Percentiles rank a stretch among this genome's conserved stretches.
Evolutionary conservation across 2,329 filamentous ascomycete species (phyloP).

Genomic region (Pyrenophora graminea): DNA sequence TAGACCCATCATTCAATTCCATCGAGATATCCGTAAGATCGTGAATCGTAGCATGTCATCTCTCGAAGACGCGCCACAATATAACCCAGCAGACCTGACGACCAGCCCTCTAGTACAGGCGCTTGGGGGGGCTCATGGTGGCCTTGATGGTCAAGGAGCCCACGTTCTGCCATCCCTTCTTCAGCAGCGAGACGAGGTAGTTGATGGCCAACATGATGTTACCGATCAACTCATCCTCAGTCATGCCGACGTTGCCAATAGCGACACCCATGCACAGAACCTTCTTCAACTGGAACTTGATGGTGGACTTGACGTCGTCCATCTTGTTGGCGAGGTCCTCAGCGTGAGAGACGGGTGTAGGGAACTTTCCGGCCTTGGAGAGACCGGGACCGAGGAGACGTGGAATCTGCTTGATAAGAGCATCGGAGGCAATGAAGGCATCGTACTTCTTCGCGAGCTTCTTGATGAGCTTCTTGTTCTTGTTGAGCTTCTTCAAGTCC

Average conservation of each 20-base stretch:
- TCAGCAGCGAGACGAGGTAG: constrained; percentile 98
- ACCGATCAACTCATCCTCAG: constrained; percentile 88
- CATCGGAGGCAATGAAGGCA: constrained; percentile 96
- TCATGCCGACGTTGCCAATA: constrained; percentile 98
- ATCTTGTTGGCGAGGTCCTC: constrained; percentile 95
- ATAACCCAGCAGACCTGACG: constrained; percentile 21
- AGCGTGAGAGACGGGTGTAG: constrained; percentile 93
- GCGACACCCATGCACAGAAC: constrained; percentile 99
- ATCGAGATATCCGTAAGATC: constrained; percentile 27
- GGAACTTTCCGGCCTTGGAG: constrained; percentile 92
- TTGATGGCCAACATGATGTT: constrained; percentile 99
- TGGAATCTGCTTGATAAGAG: constrained; percentile 99
- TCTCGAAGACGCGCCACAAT: constrained; percentile 22
- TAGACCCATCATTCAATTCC: constrained; percentile 29
- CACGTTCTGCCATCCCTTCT: constrained; percentile 99
- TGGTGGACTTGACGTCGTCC: constrained; percentile 99
- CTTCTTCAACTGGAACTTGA: constrained; percentile 99
- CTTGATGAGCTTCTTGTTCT: constrained; percentile 99
- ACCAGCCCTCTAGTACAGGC: constrained; percentile 76
- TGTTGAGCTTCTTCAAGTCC: constrained; percentile 99
- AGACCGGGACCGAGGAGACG: constrained; percentile 84
- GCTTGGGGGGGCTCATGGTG: constrained; percentile 98
- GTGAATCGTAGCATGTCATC: constrained; percentile 20
- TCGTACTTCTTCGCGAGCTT: constrained; percentile 99
- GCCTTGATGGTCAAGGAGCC: constrained; percentile 99